phyloP scores from a whole-genome alignment of 208 protist species.

The Vickermania spadyakhi region DNA sequence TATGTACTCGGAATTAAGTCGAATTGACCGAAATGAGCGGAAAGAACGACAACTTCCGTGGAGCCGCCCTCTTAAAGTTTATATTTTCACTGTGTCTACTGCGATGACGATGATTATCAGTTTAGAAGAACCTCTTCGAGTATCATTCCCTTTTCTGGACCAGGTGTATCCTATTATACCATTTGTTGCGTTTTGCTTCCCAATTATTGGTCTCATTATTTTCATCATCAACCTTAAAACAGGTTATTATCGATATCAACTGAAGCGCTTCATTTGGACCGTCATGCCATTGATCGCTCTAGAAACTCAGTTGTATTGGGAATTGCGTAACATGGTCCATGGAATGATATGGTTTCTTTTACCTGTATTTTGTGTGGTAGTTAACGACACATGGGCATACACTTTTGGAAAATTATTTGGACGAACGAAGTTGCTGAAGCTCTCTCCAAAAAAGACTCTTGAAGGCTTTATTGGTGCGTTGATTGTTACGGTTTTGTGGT shows the following conservation, averaged over 20 bases:
- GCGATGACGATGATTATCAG: constrained; percentile 27
- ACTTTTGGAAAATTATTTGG: constrained; percentile 89
- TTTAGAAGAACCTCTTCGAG: constrained; percentile 42
- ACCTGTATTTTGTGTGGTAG: constrained; percentile 80
- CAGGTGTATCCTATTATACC: constrained; percentile 36
- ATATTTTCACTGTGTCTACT: constrained; percentile 53
- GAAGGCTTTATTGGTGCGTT: constrained; percentile 88
- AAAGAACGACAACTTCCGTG: constrained; percentile 75
- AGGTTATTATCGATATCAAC: constrained; percentile 89
- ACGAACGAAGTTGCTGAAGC: constrained; percentile 56
- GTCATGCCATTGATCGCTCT: constrained; percentile 79
- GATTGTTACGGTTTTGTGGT: constrained; percentile 85
- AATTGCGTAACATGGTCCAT: constrained; percentile 78
- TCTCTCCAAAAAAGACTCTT: constrained; percentile 90
- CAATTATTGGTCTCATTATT: constrained; percentile 71
- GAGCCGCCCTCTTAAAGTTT: constrained; percentile 67
- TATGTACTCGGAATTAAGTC: constrained; percentile 87
- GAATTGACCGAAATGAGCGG: constrained; percentile 67
- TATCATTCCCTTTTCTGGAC: constrained; percentile 42
- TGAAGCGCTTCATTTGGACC: constrained; percentile 86
- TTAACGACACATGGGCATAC: constrained; percentile 91
- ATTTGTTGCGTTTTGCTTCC: constrained; percentile 51
- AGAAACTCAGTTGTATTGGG: constrained; percentile 40
- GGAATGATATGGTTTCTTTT: constrained; percentile 92
- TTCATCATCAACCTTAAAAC: constrained; percentile 83